A percentile compares a stretch with the other conserved stretches of the same genome.
Evolutionary conservation across 2,329 filamentous ascomycete species (phyloP).

Genomic region (Aspergillus eucalypticola): DNA sequence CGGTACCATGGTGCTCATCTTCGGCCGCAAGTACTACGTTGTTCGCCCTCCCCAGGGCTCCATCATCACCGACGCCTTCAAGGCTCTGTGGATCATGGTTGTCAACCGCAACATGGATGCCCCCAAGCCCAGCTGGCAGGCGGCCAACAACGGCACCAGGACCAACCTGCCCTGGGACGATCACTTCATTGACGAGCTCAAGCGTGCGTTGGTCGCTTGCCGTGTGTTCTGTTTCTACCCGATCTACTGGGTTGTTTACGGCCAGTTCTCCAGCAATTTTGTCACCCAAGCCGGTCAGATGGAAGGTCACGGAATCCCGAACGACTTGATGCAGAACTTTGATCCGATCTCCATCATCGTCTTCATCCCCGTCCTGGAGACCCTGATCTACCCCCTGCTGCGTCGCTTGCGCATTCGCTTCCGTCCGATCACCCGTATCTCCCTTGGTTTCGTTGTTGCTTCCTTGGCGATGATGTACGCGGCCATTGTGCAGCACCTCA

Average conservation of each 20-base stretch:
- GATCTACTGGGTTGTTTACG: constrained; percentile 68
- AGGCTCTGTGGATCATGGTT: constrained; percentile 58
- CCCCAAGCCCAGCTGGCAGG: constrained; percentile 66
- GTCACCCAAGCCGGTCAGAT: constrained; percentile 65
- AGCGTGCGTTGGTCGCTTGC: constrained; percentile 66
- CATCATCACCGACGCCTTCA: constrained; percentile 66
- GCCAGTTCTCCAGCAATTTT: constrained; percentile 67
- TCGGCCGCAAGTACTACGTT: constrained; percentile 48
- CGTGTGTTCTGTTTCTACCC: constrained; percentile 72
- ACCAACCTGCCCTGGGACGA: constrained; percentile 62
- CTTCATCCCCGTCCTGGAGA: constrained; percentile 71
- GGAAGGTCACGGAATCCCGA: constrained; percentile 70
- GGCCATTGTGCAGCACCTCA: constrained; percentile 58
- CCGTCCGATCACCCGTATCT: constrained; percentile 75
- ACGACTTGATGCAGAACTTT: constrained; percentile 75
- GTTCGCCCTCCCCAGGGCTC: constrained; percentile 60
- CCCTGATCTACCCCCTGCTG: constrained; percentile 67
- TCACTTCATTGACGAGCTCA: constrained; percentile 70
- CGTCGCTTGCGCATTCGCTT: constrained; percentile 65
- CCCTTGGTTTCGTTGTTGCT: constrained; percentile 67
- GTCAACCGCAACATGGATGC: constrained; percentile 58
- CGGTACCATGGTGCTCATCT: constrained; percentile 57
- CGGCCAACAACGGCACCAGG: constrained; percentile 48
- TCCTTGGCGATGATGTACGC: constrained; percentile 63
- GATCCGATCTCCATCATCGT: constrained; percentile 75